These are phyloP conservation scores for Colletotrichum lini DNA, from an alignment of 2,329 filamentous ascomycete species.

Conservation along the genomic window DNA sequence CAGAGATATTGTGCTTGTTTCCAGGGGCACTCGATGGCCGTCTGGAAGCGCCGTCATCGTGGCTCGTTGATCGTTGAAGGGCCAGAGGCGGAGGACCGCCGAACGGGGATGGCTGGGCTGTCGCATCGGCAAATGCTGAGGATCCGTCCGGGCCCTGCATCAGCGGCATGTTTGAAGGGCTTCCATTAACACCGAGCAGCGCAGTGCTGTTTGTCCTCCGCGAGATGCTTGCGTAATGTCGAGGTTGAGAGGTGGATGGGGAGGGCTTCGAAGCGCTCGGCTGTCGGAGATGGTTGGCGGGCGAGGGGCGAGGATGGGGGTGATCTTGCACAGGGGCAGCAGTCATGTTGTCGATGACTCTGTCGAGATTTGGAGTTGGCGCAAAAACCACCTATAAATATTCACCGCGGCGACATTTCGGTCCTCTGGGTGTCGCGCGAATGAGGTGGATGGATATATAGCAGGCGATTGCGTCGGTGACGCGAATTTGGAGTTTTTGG, in stretches of 20 bases:
- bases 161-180: constrained; percentile 29
- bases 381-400: constrained; percentile 26
- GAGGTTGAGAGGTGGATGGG: constrained; percentile 34
- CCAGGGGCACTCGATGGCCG: constrained; percentile 64
- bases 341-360: constrained; percentile 35
- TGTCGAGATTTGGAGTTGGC: constrained; percentile 21
- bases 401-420: constrained; percentile 40
- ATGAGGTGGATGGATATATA: constrained; percentile 25
- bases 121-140: constrained; percentile 38
- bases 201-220: constrained; percentile 40
- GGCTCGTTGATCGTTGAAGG: constrained; percentile 42
- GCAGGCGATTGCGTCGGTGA: constrained; percentile 39
- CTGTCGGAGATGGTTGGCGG: constrained; percentile 37
- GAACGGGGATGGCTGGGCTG: constrained; percentile 23
- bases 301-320: constrained; percentile 27
- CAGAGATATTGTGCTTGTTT: constrained; percentile 49
- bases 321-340: constrained; percentile 36
- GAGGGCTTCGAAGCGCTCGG: constrained; percentile 37
- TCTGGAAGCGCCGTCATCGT: constrained; percentile 46
- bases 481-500: constrained; percentile 42
- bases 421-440: constrained; percentile 24
- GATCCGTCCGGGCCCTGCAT: constrained; percentile 35
- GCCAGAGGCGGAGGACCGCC: constrained; percentile 24
- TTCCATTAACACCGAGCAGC: constrained; percentile 42
- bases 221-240: constrained; percentile 38